Conservation (phyloP, 1,284 basidiomycete species). For the Cystobasidium slooffiae region DNA sequence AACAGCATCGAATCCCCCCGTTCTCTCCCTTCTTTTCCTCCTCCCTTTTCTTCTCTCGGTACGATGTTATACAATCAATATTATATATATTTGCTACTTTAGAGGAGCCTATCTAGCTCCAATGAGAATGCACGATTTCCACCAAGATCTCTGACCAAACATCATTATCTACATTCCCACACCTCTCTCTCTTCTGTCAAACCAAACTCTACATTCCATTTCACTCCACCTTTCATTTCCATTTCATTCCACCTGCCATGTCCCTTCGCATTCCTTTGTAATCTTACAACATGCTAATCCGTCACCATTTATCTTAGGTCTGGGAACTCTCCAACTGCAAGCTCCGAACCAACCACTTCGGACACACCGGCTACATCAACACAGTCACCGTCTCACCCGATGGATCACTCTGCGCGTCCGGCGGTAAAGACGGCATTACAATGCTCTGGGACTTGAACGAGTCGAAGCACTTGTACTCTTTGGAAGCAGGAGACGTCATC, state of each 20-base stretch:
- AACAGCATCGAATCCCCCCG: no score
- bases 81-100: slow-evolving; percentile 78
- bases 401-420: slow-evolving; percentile 97
- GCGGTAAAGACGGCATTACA: slow-evolving; percentile 98
- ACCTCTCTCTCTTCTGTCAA: slow-evolving; percentile 6
- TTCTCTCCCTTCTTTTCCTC: no score
- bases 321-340: slow-evolving; percentile 99
- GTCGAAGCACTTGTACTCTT: slow-evolving; percentile 99
- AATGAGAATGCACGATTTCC: slow-evolving; percentile 69
- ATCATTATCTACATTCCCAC: not conserved
- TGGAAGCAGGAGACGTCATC: slow-evolving; percentile 98
- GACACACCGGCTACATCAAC: slow-evolving; percentile 99
- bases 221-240: slow-evolving; percentile 22
- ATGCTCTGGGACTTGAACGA: slow-evolving; percentile 99
- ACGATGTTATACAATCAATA: slow-evolving; percentile 62
- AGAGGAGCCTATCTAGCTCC: slow-evolving; percentile 66
- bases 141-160: slow-evolving; percentile 74
- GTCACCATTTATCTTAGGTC: slow-evolving; percentile 65
- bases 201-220: slow-evolving; percentile 12
- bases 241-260: slow-evolving; percentile 39
- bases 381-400: slow-evolving; percentile 98
- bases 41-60: not conserved
- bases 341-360: slow-evolving; percentile 99
- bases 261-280: no score
- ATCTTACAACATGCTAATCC: no score